phyloP scores from a whole-genome alignment of 768 basidiomycete genomes.

The Obba rivulosa region DNA sequence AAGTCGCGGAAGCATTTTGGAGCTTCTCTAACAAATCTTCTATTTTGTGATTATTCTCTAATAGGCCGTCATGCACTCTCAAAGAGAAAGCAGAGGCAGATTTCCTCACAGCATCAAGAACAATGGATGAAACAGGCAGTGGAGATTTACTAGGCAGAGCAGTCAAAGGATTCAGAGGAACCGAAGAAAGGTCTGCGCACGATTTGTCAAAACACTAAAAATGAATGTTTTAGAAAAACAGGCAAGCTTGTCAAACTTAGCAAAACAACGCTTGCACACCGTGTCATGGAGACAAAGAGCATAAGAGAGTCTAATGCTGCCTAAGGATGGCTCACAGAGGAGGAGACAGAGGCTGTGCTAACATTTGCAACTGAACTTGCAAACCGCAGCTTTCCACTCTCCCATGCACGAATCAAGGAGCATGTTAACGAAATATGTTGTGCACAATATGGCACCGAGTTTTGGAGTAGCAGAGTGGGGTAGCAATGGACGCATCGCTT shows the following conservation, averaged over 20 bases:
- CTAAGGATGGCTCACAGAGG: conserved; percentile 23
- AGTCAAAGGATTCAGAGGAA: not conserved
- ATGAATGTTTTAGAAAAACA: conserved; percentile 1
- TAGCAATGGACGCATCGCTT: conserved; percentile 31
- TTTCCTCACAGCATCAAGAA: not conserved
- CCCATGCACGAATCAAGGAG: conserved; percentile 27
- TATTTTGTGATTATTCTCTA: too few relatives aligned
- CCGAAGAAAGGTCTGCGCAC: not conserved
- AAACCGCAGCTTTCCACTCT: conserved; percentile 30
- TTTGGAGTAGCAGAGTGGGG: conserved; percentile 23
- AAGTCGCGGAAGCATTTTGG: not conserved
- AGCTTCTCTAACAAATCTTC: too few relatives aligned
- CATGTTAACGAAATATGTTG: conserved; percentile 24
- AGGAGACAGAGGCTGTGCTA: conserved; percentile 28
- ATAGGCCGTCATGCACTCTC: conserved; percentile 5
- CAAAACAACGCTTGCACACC: conserved; percentile 14
- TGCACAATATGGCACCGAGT: conserved; percentile 1
- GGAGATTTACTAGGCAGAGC: not conserved
- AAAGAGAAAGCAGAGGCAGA: conserved; percentile 1
- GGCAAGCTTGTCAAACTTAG: conserved; percentile 11
- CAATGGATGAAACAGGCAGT: conserved; percentile 3
- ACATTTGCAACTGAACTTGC: conserved; percentile 24
- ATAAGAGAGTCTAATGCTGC: conserved; percentile 22
- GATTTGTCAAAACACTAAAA: not conserved
- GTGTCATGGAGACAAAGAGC: conserved; percentile 15